Evolutionary conservation across 2,329 filamentous ascomycete species (phyloP).

Genomic region (Myrmaecium sp.): DNA sequence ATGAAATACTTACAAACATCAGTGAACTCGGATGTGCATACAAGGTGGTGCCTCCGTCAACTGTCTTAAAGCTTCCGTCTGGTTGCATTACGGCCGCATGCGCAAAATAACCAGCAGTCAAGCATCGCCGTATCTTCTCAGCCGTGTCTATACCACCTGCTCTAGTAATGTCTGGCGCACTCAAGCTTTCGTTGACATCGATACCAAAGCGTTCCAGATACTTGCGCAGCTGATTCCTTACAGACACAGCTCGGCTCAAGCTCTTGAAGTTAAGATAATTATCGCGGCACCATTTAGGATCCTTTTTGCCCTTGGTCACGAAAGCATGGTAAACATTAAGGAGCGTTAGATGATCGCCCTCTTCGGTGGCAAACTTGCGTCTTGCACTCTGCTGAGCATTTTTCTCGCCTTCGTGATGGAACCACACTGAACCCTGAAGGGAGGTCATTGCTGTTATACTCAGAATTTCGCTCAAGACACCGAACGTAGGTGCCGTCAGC

Average conservation of each 20-base stretch:
- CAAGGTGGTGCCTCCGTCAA: slow-evolving; percentile 61
- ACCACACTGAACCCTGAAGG: slow-evolving; percentile 67
- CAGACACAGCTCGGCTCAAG: slow-evolving; percentile 65
- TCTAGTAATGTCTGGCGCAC: slow-evolving; percentile 18
- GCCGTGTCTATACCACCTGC: slow-evolving; percentile 34
- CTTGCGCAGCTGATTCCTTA: slow-evolving; percentile 69
- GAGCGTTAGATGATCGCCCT: slow-evolving; percentile 85
- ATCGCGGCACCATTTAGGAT: slow-evolving; percentile 71
- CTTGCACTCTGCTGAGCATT: slow-evolving; percentile 57
- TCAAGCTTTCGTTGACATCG: slow-evolving; percentile 45
- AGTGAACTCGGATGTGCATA: slow-evolving; percentile 83
- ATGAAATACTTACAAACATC: slow-evolving; percentile 50
- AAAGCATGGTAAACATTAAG: slow-evolving; percentile 91
- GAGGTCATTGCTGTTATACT: slow-evolving; percentile 91
- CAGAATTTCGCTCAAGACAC: slow-evolving; percentile 70
- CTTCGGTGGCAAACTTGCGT: slow-evolving; percentile 73
- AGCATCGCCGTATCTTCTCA: slow-evolving; percentile 66
- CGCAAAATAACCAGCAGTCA: slow-evolving; percentile 82
- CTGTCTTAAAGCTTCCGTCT: slow-evolving; percentile 75
- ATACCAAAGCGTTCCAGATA: slow-evolving; percentile 79
- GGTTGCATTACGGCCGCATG: slow-evolving; percentile 88
- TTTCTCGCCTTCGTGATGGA: slow-evolving; percentile 61
- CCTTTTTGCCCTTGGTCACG: slow-evolving; percentile 64
- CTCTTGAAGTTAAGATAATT: slow-evolving; percentile 77
- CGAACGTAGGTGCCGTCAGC: slow-evolving; percentile 56